Base-by-base conservation (phyloP, 805 yeast genomes). In the Dipodascus geniculatus region DNA sequence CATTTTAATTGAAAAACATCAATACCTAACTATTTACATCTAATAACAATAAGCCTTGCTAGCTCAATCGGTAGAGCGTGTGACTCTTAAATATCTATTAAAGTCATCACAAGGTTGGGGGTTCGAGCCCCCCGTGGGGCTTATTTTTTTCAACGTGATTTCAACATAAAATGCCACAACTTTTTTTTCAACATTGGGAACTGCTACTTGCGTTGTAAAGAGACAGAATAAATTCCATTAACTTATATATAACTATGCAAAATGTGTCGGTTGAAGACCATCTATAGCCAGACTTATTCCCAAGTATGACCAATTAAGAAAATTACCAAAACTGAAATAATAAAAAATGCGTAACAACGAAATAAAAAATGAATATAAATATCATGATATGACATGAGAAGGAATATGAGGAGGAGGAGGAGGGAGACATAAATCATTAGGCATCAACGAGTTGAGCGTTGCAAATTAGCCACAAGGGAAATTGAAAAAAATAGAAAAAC, bases 361-460 rank as follows among this genome's bases (percentile, higher is more conserved):
- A 38, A 38, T 11, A 28, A 28, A 28, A 8, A 8, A 28, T 28
- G 35, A 38, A 38, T n/a, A n/a, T 17, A 38, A n/a, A 38, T n/a
- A 38, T n/a, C n/a, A n/a, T n/a, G n/a, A n/a, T n/a, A n/a, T n/a
- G n/a, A n/a, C n/a, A n/a, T n/a, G n/a, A n/a, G n/a, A n/a, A n/a
- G n/a, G n/a, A n/a, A n/a, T n/a, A 38, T 17, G 20, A 38, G 8
- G 14, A 11, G 44, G 20, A 11, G 33, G 33, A 28, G n/a, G 33
- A 28, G 33, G 33, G 11, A 28, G 33, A 28, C 33, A 28, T 28
- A 38, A 38, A 38, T 38, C 44, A 38, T 38, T 38, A 38, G 44
- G 44, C 44, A 38, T 6, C 55, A 53, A 53, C 55, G 55, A 53
- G 55, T 53, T 53, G 55, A 53, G 55, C 55, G 55, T 53, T 53